Base-by-base conservation (phyloP, 208 protist species). In the Leishmania mexicana region DNA sequence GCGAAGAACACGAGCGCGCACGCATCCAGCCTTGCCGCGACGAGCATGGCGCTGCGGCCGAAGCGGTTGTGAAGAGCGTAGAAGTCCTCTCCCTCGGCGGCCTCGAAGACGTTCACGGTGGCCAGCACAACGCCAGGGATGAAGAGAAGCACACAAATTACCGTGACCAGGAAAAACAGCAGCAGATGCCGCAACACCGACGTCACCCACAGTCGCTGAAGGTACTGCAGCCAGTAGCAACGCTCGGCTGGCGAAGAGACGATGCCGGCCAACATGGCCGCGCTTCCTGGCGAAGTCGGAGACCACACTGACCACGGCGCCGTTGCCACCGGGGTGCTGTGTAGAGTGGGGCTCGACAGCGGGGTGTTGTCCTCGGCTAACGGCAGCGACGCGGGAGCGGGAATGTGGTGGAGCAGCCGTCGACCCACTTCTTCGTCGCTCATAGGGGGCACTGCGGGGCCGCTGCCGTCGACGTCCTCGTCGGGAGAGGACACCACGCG, bases 191-290 rank as follows among this genome's bases (percentile, higher is more conserved):
- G 84, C 74, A 90, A 21, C 62, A 90, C 87, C 35, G 87, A 85
- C 51, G 87, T 88, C 49, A 83, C 67, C 87, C 87, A 90, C 7
- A 90, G 76, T 38, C 87, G 81, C 83, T 88, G 87, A 54, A 90
- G 67, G 76, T 87, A 86, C 1, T 80, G 78, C 7, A 89, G 81
- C 21, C 78, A 64, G 71, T 89, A 89, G 42, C 75, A 81, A 54
- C 65, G 76, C 47, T 58, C 57, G 21, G 60, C 35, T 10, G 82
- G 68, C 17, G 15, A 72, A 47, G n/a, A 38, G 31, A 35, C 40
- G 53, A 7, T 71, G 62, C 35, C n/a, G 21, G 28, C 35, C n/a
- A 24, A 42, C 51, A 53, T 10, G n/a, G 6, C 31, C 73, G 73
- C 73, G 49, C 53, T 58, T 53, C 62, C 35, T 15, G 45, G 31